Evolutionary conservation across 192 early-diverging fungal genomes (phyloP).

Genomic region (Entomortierella chlamydospora): DNA sequence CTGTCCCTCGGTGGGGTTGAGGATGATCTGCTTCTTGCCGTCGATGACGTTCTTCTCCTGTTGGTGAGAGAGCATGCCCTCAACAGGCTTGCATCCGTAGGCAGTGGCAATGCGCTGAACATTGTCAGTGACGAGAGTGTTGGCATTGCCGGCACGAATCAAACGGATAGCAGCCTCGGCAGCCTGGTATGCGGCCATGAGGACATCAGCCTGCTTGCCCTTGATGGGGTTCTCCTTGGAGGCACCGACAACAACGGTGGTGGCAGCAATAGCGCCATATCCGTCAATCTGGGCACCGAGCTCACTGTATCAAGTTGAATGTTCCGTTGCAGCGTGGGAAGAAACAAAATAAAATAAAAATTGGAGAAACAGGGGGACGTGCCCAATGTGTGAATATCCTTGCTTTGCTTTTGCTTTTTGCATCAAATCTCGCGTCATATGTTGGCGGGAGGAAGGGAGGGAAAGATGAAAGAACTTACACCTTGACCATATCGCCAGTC

Average conservation of each 20-base stretch:
- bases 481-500: slow-evolving; percentile 89
- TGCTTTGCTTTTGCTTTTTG: background rate
- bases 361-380: background rate
- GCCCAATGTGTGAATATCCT: background rate
- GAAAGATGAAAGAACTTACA: too few relatives aligned
- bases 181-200: slow-evolving; percentile 88
- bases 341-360: too few relatives aligned
- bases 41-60: slow-evolving; percentile 88
- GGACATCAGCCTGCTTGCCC: slow-evolving; percentile 87
- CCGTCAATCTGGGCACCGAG: slow-evolving; percentile 95
- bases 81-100: slow-evolving; percentile 89
- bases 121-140: slow-evolving; percentile 78
- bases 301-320: slow-evolving; percentile 58
- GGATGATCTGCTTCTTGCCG: slow-evolving; percentile 94
- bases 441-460: background rate
- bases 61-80: slow-evolving; percentile 93
- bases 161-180: slow-evolving; percentile 87
- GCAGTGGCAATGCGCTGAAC: slow-evolving; percentile 84
- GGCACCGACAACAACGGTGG: slow-evolving; percentile 89
- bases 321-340: background rate
- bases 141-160: slow-evolving; percentile 83
- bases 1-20: slow-evolving; percentile 85
- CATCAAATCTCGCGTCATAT: background rate
- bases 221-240: slow-evolving; percentile 80
- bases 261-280: slow-evolving; percentile 81